Base-by-base conservation (phyloP, 805 yeast species). In the Brettanomyces bruxellensis region DNA sequence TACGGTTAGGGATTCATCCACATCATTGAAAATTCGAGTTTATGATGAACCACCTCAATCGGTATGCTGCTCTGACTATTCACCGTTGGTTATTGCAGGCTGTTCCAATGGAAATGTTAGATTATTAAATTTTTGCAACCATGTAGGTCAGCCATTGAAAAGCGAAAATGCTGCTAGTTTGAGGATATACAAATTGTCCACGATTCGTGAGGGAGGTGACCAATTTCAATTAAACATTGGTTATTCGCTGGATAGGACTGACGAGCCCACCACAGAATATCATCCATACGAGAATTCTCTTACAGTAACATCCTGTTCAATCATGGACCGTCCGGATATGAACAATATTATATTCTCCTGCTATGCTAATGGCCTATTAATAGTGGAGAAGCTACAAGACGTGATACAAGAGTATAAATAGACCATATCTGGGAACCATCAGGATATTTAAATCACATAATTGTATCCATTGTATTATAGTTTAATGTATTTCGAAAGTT, bases 401-500 rank as follows among this genome's bases (percentile, higher is more conserved):
- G 41, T 40, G 18, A 28, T 23, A 28, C 46, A 40, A 18, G n/a
- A 35, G 38, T 35, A 35, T 35, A n/a, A 18, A 9, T 28, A 28
- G 32, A 9, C 9, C 11, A 7, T 9, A 9, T 3, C 32, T 2
- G 3, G 32, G 9, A 28, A 9, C 32, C 7, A 28, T 28, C 32
- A 6, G 11, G 2, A 6, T 28, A 3, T 28, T 9, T 28, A 28
- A 28, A 28, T 2, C 3, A 28, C 11, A 28, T 28, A 9, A 28
- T 28, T 28, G 22, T n/a, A 23, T 40, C 12, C 24, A 40, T 11
- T 40, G 28, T 23, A 38, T 23, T 14, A 38, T 23, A 38, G 37
- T 22, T 14, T 32, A 25, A 25, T n/a, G 35, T 63, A 86, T 13
- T 55, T 86, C 87, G 38, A 70, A 70, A 9, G n/a, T 22, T n/a